phyloP scores from a whole-genome alignment of 2,329 filamentous ascomycete genomes.

The Calonectria naviculata region DNA sequence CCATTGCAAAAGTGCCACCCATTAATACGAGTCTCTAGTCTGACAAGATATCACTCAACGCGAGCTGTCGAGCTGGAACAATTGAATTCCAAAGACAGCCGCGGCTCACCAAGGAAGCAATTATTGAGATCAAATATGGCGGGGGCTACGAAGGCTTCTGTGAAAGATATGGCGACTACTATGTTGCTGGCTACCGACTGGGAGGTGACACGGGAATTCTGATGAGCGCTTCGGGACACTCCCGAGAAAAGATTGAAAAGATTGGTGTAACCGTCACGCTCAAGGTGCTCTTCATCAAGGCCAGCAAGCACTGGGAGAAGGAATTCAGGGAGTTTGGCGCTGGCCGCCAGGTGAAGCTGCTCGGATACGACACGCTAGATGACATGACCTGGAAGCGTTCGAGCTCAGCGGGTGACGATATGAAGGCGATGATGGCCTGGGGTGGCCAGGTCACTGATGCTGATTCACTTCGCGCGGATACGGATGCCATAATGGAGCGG shows the following conservation, averaged over 20 bases:
- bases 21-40: background rate
- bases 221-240: background rate
- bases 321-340: background rate
- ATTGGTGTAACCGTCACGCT: background rate
- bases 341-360: background rate
- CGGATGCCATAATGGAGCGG: background rate
- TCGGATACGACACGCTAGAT: background rate
- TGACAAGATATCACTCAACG: background rate
- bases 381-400: background rate
- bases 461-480: background rate
- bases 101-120: background rate
- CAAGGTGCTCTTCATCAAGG: background rate
- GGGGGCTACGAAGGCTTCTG: background rate
- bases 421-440: background rate
- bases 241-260: background rate
- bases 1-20: background rate
- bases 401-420: background rate
- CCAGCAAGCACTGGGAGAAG: background rate
- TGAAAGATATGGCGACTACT: background rate
- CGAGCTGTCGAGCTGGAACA: background rate
- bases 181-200: background rate
- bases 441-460: background rate
- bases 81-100: background rate
- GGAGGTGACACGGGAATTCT: background rate
- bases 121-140: background rate